Evolutionary conservation across 140 eudicot genomes (phyloP), one percentile per base, ranked within the genome.

Genomic region (Artemisia princeps): DNA sequence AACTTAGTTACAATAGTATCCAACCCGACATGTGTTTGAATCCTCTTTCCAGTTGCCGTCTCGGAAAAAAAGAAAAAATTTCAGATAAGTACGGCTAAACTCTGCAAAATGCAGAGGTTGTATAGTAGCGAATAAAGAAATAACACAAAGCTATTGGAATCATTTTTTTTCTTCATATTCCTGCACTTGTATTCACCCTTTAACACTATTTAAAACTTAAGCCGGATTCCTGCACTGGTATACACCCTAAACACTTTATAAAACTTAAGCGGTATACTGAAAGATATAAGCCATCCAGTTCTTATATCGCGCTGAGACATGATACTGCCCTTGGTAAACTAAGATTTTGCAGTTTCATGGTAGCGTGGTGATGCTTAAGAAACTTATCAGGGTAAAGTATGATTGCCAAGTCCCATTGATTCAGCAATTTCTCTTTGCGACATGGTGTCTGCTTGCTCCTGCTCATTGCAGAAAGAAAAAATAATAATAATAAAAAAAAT

Each of bases 351-450:
- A 49, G 48, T 45, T 63, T 28, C 16, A 24, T 12, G 51, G 66
- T 65, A 20, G 16, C 28, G 56, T 20, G 5, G 58, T 65, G 44
- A 44, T 13, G 70, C 55, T 54, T 55, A 42, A 24, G 10, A 70
- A 23, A 57, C 70, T 33, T 52, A 52, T 94, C 86, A 84, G 22
- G 87, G 88, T 58, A 86, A 68, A 7, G 95, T 86, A 74, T 74
- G 85, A 79, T 94, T 87, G 19, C 74, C 81, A 60, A 94, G 86
- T 33, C 96, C 96, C 99, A 94, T 94, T 1, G 96, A 83, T 70
- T 76, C 84, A 67, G 90, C 96, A 75, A 86, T 76, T 84, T 94
- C 95, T 68, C 84, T 83, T 19, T 86, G 81, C 50, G 94, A 77
- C 42, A 79, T 75, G 57, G 75, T 78, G 76, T 94, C 96, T 64